Percentiles rank a stretch among this genome's conserved stretches.
Conservation (phyloP, 257 asterid genomes). For the Lavandula angustifolia region DNA sequence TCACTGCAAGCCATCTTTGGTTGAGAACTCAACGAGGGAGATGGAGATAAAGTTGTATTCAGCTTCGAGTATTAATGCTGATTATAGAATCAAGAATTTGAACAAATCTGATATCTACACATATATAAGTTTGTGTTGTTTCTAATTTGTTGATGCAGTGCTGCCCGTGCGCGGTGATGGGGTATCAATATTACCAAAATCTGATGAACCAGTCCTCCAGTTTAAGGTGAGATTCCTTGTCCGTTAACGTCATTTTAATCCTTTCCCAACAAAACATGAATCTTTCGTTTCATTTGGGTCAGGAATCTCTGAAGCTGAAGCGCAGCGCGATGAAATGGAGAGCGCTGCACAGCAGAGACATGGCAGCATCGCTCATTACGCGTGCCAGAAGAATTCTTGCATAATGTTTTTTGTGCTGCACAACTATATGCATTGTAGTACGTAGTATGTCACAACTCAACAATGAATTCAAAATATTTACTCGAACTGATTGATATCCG, state of each 20-base stretch:
- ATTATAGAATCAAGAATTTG: no score
- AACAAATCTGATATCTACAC: no score
- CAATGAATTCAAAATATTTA: no score
- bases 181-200: slow-evolving; percentile 38
- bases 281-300: neutral
- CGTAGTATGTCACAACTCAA: no score
- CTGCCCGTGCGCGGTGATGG: slow-evolving; percentile 44
- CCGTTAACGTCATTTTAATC: no score
- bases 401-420: slow-evolving; percentile 14
- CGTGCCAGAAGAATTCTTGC: slow-evolving; percentile 42
- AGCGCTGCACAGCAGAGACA: slow-evolving; percentile 39
- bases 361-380: slow-evolving; percentile 41
- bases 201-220: slow-evolving; percentile 39
- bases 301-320: slow-evolving; percentile 47
- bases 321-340: slow-evolving; percentile 44
- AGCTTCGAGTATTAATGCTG: no score
- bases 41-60: neutral
- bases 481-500: no score
- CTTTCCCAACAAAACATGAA: no score
- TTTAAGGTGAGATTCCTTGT: slow-evolving; percentile 53
- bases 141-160: no score
- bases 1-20: slow-evolving; percentile 36
- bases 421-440: no score
- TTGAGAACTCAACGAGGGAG: slow-evolving; percentile 16
- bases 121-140: no score